Evolutionary conservation across 345 rosid genomes (phyloP).

Genomic region (Pelargonium nanum): DNA sequence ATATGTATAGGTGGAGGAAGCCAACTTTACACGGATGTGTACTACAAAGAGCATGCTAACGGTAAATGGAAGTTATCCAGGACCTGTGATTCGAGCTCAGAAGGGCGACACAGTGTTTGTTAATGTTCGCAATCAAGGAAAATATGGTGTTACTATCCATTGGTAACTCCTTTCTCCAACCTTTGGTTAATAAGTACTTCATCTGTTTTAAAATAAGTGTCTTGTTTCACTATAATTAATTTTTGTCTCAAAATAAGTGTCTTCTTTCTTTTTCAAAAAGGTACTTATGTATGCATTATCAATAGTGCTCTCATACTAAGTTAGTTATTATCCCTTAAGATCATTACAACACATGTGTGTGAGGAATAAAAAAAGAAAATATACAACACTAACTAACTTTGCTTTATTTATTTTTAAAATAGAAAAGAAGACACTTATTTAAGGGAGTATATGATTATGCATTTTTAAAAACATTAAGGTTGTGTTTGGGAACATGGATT

Average conservation of each 20-base stretch:
- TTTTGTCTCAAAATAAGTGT: neutral
- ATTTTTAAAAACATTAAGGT: too few species aligned
- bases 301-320: too few species aligned
- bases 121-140: slow-evolving; percentile 14
- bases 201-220: neutral
- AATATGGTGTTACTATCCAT: slow-evolving; percentile 21
- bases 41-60: slow-evolving; percentile 23
- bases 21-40: slow-evolving; percentile 23
- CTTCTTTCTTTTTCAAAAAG: neutral
- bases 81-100: slow-evolving; percentile 15
- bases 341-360: too few species aligned
- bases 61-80: slow-evolving; percentile 26
- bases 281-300: neutral
- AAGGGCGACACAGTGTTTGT: slow-evolving; percentile 16
- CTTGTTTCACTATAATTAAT: neutral
- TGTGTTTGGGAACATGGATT: too few species aligned
- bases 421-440: too few species aligned
- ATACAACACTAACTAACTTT: too few species aligned
- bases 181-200: neutral
- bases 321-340: too few species aligned
- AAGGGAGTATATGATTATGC: too few species aligned
- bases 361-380: too few species aligned
- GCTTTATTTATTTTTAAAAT: too few species aligned
- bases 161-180: slow-evolving; percentile 11
- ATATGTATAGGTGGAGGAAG: slow-evolving; percentile 15